Evolutionary conservation across 2,329 filamentous ascomycete species (phyloP), one percentile per base, ranked within the genome.

Genomic region (Xylariales sp.): DNA sequence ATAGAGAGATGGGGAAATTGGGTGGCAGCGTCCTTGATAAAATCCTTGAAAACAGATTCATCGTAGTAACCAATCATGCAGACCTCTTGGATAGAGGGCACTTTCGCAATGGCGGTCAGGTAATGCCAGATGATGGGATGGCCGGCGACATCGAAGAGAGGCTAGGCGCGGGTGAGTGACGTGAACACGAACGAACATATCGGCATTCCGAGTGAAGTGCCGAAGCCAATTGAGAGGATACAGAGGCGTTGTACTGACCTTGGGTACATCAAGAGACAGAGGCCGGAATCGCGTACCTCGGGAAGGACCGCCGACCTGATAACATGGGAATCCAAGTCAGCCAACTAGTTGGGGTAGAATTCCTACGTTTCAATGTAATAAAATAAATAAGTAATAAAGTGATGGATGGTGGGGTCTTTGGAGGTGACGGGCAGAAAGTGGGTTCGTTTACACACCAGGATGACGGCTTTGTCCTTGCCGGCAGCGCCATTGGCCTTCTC

Each of bases 51-150:
- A 76, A 98, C 93, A 52, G 89, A 88, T 84, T 98, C 96, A 80
- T 99, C 96, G 82, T 98, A 99, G 88, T 99, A 99, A 78, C 96
- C 96, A 78, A 99, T 97, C 78, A 99, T 91, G 85, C 96, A 94
- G 75, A 99, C 95, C 83, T 99, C 96, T 79, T 94, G 93, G 81
- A 99, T 87, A 77, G 93, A 91, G 76, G 93, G 91, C 68, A 98
- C 93, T 80, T 94, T 97, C 73, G 93, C 90, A 77, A 98, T 88
- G 77, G 96, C 94, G 77, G 91, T 92, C 80, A 99, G 89, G 86
- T 94, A 97, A 86, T 99, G 96, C 87, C 94, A 95, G 85, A 98
- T 94, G 84, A 99, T 98, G 75, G 95, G 94, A 83, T 99, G 96
- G 75, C 96, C 96, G 74, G 96, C 96, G 78, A 99, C 94, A 81